Percentiles rank a stretch among this genome's conserved stretches.
These are phyloP conservation scores for Fusarium setosum DNA, from an alignment of 2,329 filamentous ascomycete genomes.

Conservation along the genomic window DNA sequence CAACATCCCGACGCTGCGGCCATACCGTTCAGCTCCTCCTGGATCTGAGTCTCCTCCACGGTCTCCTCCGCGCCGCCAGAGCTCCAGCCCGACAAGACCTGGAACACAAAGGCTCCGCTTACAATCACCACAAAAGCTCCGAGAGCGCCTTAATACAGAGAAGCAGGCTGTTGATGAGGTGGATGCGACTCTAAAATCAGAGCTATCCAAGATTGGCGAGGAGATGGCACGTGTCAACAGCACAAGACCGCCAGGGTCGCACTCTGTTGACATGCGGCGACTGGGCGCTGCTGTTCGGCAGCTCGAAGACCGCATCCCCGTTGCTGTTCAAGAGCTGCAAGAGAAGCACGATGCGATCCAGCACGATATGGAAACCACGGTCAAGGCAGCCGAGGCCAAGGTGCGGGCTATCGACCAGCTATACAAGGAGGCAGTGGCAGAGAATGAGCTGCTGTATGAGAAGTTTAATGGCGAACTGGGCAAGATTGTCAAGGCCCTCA, in stretches of 20 bases:
- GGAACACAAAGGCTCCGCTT: constrained; percentile 69
- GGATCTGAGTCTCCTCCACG: constrained; percentile 39
- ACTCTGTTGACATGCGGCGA: constrained; percentile 58
- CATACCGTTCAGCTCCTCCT: constrained; percentile 46
- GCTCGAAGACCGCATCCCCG: constrained; percentile 76
- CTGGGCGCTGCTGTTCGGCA: constrained; percentile 69
- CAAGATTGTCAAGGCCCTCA: constrained; percentile 82
- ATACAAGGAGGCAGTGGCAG: constrained; percentile 86
- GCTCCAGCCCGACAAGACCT: constrained; percentile 45
- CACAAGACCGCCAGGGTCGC: constrained; percentile 42
- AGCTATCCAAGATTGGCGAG: constrained; percentile 82
- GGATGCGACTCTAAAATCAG: constrained; percentile 76
- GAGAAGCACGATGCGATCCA: constrained; percentile 73
- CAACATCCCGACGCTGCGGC: constrained; percentile 65
- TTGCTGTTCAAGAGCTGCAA: constrained; percentile 67
- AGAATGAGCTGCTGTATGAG: constrained; percentile 93
- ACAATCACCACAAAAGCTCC: constrained; percentile 79
- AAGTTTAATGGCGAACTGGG: constrained; percentile 92
- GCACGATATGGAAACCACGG: constrained; percentile 76
- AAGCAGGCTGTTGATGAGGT: constrained; percentile 78
- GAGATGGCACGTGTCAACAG: constrained; percentile 75
- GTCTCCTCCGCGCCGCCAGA: constrained; percentile 34
- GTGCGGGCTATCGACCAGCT: constrained; percentile 87
- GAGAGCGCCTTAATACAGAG: constrained; percentile 87
- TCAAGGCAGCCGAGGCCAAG: constrained; percentile 81